phyloP scores from a whole-genome alignment of 2,329 filamentous ascomycete genomes.

The Fusarium metavorans region DNA sequence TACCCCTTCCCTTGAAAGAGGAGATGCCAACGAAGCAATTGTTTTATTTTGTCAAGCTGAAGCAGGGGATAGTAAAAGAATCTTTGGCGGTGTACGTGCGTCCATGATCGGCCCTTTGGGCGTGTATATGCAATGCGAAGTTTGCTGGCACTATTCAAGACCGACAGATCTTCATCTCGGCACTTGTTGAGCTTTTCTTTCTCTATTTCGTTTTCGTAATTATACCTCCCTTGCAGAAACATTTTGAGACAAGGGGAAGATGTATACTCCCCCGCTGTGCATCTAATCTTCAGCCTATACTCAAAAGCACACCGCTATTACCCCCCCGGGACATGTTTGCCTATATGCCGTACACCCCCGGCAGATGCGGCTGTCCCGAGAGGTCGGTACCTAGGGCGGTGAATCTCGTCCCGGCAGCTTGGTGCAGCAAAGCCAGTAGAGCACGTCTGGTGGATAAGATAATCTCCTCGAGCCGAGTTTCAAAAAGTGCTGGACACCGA shows the following conservation, averaged over 20 bases:
- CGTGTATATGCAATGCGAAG: not conserved
- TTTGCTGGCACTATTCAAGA: not conserved
- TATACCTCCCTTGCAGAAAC: not conserved
- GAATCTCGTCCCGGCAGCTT: constrained; percentile 26
- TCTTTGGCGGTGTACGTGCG: not conserved
- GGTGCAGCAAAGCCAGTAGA: not conserved
- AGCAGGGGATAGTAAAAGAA: not conserved
- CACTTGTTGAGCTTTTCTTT: constrained; percentile 4
- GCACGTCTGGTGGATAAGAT: not conserved
- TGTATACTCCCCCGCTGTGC: constrained; percentile 2
- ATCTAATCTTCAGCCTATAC: constrained; percentile 32
- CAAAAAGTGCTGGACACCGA: not conserved
- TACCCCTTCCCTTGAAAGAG: not conserved
- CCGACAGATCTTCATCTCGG: constrained; percentile 15
- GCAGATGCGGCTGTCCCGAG: constrained; percentile 31
- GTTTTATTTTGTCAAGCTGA: not conserved
- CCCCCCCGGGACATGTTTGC: not conserved
- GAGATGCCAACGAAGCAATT: not conserved
- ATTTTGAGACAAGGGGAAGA: not conserved
- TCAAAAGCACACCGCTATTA: not conserved
- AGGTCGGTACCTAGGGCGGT: constrained; percentile 25
- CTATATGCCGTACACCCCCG: constrained; percentile 16
- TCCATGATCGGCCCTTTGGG: constrained; percentile 1
- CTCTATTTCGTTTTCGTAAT: constrained; percentile 8
- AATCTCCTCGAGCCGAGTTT: constrained; percentile 29